Base-by-base conservation (phyloP, 306 rosid species). In the Oxytropis ochrocephala region DNA sequence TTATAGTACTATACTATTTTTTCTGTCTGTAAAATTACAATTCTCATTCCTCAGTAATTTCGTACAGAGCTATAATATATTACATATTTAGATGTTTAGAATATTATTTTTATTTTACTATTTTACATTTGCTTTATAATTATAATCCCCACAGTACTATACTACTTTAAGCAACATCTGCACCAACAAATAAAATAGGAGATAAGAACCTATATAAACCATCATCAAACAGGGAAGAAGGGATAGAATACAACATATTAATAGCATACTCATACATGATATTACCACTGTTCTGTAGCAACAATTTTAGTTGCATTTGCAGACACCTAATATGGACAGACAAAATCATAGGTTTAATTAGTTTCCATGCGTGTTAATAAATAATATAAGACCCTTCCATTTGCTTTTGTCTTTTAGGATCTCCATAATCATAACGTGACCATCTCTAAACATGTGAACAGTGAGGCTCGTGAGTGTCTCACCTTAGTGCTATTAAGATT, bases 311-410 rank as follows among this genome's bases (percentile, higher is more conserved):
- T 59, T 55, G 54, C 70, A 50, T 41, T 46, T 72, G 36, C 76
- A 71, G n/a, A n/a, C 57, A 43, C 49, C 38, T n/a, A 62, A 21
- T 12, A 65, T 63, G 35, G 63, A 76, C 73, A 82, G 80, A 47
- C 83, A 58, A 58, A 80, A 80, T 80, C 69, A 85, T 78, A 60
- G 53, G 72, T 33, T 54, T 33, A 39, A 73, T 76, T 73, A 56
- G 77, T 82, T 78, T 71, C 60, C 75, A 81, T 77, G 77, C 76
- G 75, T 77, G 87, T 76, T 42, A 81, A 24, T 24, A 64, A 66
- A 42, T 52, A 5, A 24, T 24, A 24, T 4, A 5, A 10, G 14
- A 69, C 58, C 78, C 91, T 83, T 52, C 81, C 82, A 79, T 51
- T 73, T 61, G 50, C 46, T 36, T 54, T 72, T 82, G 81, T 76